Conservation (phyloP, 1,284 basidiomycete genomes). For the Austroboletus rostrupii region DNA sequence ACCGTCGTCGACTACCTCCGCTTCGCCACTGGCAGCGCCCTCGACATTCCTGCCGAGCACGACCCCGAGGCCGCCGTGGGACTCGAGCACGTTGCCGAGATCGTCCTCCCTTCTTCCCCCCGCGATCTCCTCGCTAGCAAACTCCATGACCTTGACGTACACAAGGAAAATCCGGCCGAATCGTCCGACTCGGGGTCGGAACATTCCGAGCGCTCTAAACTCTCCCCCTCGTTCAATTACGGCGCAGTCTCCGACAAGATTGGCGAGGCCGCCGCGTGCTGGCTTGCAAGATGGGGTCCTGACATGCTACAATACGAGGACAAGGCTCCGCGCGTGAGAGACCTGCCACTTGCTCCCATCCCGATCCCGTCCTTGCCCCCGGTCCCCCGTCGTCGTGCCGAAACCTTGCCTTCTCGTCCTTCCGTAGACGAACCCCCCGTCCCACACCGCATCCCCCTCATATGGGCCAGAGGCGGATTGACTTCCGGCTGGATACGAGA, state of each 20-base stretch:
- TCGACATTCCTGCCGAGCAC: slow-evolving; percentile 46
- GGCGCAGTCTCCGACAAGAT: slow-evolving; percentile 85
- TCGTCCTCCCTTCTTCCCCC: slow-evolving; percentile 24
- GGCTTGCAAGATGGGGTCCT: slow-evolving; percentile 82
- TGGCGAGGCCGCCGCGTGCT: slow-evolving; percentile 85
- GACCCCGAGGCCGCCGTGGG: slow-evolving; percentile 62
- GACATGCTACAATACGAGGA: slow-evolving; percentile 76
- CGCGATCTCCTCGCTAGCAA: slow-evolving; percentile 26
- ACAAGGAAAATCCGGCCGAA: slow-evolving; percentile 37
- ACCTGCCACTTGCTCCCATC: slow-evolving; percentile 14
- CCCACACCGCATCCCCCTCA: slow-evolving; percentile 37
- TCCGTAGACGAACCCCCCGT: slow-evolving; percentile 15
- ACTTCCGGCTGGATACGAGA: slow-evolving; percentile 70
- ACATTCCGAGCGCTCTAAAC: slow-evolving; percentile 6
- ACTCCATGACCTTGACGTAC: slow-evolving; percentile 28
- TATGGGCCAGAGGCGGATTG: slow-evolving; percentile 73
- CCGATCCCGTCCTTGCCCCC: slow-evolving; percentile 7
- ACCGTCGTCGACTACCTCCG: slow-evolving; percentile 78
- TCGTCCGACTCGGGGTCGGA: slow-evolving; percentile 27
- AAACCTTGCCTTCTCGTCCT: slow-evolving; percentile 26
- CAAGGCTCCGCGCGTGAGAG: slow-evolving; percentile 23
- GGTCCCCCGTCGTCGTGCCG: slow-evolving; percentile 25
- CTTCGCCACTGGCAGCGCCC: slow-evolving; percentile 78
- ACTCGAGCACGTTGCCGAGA: slow-evolving; percentile 64
- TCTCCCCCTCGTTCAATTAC: slow-evolving; percentile 57